Evolutionary conservation across 2,329 filamentous ascomycete species (phyloP).

Genomic region (Stemphylium beticola): DNA sequence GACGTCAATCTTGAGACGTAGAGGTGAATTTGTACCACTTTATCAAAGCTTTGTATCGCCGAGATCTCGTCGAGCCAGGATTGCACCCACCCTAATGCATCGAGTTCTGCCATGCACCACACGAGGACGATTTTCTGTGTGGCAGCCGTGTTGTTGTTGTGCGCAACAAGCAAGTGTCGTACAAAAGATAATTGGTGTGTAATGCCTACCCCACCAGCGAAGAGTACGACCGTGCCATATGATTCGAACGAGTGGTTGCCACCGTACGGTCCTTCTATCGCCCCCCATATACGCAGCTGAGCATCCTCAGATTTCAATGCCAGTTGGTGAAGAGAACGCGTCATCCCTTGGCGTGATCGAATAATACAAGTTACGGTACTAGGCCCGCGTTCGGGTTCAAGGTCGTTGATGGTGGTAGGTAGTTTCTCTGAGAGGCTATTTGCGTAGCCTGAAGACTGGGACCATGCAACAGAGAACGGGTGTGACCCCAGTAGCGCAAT

Average conservation of each 20-base stretch:
- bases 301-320: constrained; percentile 59
- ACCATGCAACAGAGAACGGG: constrained; percentile 78
- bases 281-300: constrained; percentile 67
- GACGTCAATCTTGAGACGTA: constrained; percentile 84
- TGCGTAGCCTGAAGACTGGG: constrained; percentile 58
- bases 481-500: constrained; percentile 74
- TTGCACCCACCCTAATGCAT: constrained; percentile 86
- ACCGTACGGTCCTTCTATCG: constrained; percentile 85
- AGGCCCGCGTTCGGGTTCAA: constrained; percentile 52
- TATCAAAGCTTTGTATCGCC: constrained; percentile 73
- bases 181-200: constrained; percentile 90
- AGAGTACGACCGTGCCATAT: constrained; percentile 85
- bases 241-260: constrained; percentile 78
- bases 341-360: constrained; percentile 84
- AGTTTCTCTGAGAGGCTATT: constrained; percentile 9
- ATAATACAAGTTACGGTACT: constrained; percentile 70
- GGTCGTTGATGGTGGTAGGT: constrained; percentile 46
- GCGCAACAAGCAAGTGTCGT: constrained; percentile 61
- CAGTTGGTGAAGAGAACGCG: constrained; percentile 73
- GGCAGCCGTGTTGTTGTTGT: constrained; percentile 72
- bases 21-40: constrained; percentile 82
- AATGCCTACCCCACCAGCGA: constrained; percentile 89
- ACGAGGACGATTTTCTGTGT: constrained; percentile 79
- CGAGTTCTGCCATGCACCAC: constrained; percentile 85
- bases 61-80: constrained; percentile 86